These are phyloP conservation scores for Abrus precatorius DNA, from an alignment of 306 rosid species.

Conservation along the genomic window DNA sequence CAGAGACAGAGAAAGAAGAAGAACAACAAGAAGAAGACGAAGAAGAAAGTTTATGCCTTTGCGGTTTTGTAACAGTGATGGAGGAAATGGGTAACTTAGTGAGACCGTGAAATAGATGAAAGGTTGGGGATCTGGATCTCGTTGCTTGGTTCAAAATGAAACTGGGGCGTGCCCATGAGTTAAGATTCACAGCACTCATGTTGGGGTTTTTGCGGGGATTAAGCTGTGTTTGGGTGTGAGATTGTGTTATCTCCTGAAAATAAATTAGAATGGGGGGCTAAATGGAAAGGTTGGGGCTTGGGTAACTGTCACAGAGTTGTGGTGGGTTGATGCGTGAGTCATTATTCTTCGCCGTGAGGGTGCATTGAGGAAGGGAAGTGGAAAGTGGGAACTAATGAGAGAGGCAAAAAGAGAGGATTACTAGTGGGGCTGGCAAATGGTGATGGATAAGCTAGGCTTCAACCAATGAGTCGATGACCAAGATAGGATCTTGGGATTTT, in stretches of 20 bases:
- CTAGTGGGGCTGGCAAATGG: neutral
- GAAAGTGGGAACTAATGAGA: neutral
- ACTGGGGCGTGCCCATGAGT: slow-evolving; percentile 62
- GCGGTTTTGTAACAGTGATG: neutral
- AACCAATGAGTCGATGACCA: slow-evolving; percentile 1
- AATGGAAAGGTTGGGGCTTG: neutral
- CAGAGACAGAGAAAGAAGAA: slow-evolving; percentile 44
- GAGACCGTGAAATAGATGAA: slow-evolving; percentile 43
- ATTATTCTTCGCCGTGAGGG: neutral
- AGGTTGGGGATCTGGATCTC: slow-evolving; percentile 61
- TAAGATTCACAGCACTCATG: slow-evolving; percentile 69
- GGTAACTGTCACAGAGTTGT: neutral
- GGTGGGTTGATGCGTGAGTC: neutral
- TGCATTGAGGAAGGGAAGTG: neutral
- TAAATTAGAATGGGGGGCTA: neutral
- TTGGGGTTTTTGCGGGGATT: neutral
- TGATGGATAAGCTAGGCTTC: neutral
- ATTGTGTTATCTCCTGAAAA: neutral
- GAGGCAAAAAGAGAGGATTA: neutral
- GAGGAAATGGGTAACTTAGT: slow-evolving; percentile 46
- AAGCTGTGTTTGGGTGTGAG: neutral
- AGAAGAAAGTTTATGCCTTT: neutral
- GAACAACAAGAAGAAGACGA: neutral
- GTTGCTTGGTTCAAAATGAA: slow-evolving; percentile 53
- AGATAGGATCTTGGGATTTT: slow-evolving; percentile 10